These are phyloP conservation scores for Zygoascus meyerae DNA, from an alignment of 1,139 yeast genomes.

Conservation along the genomic window DNA sequence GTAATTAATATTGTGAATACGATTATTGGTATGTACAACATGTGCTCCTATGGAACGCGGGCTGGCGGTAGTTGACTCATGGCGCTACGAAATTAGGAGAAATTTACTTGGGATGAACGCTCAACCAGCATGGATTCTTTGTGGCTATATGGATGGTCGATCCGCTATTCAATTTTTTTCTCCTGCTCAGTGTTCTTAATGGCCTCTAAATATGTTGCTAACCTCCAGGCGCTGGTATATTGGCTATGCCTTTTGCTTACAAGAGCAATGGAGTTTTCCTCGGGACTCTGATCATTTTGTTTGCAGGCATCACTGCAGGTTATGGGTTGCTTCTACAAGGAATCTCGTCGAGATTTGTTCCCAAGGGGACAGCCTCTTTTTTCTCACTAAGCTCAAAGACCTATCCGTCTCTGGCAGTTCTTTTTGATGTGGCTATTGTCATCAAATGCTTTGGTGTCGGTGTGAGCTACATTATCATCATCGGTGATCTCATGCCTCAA, in stretches of 20 bases:
- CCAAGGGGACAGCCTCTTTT: constrained; percentile 74
- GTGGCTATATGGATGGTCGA: no score
- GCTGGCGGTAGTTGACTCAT: no score
- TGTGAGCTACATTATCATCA: constrained; percentile 76
- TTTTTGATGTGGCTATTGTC: constrained; percentile 84
- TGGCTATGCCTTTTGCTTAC: constrained; percentile 89
- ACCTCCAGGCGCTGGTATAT: constrained; percentile 87
- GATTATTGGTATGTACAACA: constrained; percentile 27
- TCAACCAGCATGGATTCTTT: no score
- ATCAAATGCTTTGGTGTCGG: constrained; percentile 93
- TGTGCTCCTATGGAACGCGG: no score
- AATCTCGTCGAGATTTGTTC: constrained; percentile 62
- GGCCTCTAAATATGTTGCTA: no score
- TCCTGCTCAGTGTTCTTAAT: no score
- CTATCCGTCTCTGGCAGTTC: constrained; percentile 73
- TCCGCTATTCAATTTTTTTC: neutral
- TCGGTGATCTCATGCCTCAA: constrained; percentile 85
- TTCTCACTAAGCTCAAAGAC: constrained; percentile 79
- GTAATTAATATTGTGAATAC: constrained; percentile 37
- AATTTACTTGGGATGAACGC: no score
- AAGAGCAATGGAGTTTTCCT: constrained; percentile 73
- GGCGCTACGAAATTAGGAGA: no score
- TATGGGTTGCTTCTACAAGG: constrained; percentile 76
- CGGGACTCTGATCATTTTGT: constrained; percentile 57
- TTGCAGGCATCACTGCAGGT: constrained; percentile 77